A percentile compares a stretch with the other conserved stretches of the same genome.
Evolutionary conservation across 176 grass and related monocot species (phyloP).

Genomic region (Eragrostis nindensis): DNA sequence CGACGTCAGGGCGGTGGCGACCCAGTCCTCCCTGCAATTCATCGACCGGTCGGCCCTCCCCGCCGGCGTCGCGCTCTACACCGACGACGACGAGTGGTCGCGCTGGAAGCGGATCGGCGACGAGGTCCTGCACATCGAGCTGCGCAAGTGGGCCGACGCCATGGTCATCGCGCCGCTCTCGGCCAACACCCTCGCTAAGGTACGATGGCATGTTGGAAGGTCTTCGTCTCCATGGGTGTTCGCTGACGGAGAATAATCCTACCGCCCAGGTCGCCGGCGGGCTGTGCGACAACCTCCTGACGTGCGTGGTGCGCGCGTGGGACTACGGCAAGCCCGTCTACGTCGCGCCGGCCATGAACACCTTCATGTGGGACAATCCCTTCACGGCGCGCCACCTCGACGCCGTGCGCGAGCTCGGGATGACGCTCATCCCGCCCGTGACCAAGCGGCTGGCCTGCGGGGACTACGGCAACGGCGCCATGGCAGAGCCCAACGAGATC

Average conservation of each 20-base stretch:
- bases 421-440: constrained; percentile 59
- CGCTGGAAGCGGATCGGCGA: constrained; percentile 69
- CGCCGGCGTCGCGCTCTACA: constrained; percentile 49
- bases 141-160: constrained; percentile 78
- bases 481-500: constrained; percentile 68
- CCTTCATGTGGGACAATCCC: constrained; percentile 83
- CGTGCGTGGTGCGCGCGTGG: constrained; percentile 80
- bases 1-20: constrained; percentile 69
- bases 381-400: constrained; percentile 71
- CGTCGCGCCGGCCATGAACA: constrained; percentile 83
- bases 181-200: constrained; percentile 85
- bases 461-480: constrained; percentile 69
- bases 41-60: constrained; percentile 57
- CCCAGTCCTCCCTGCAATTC: constrained; percentile 70
- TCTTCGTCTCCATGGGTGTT: not conserved
- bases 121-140: constrained; percentile 82
- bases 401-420: constrained; percentile 50
- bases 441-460: constrained; percentile 73
- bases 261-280: constrained; percentile 59
- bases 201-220: not conserved
- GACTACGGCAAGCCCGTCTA: constrained; percentile 81
- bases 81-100: constrained; percentile 74
- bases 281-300: constrained; percentile 84
- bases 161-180: constrained; percentile 80
- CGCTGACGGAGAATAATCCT: not conserved